A percentile compares a stretch with the other conserved stretches of the same genome.
These are phyloP conservation scores for Inonotus hispidus DNA, from an alignment of 1,284 basidiomycete species.

Conservation along the genomic window DNA sequence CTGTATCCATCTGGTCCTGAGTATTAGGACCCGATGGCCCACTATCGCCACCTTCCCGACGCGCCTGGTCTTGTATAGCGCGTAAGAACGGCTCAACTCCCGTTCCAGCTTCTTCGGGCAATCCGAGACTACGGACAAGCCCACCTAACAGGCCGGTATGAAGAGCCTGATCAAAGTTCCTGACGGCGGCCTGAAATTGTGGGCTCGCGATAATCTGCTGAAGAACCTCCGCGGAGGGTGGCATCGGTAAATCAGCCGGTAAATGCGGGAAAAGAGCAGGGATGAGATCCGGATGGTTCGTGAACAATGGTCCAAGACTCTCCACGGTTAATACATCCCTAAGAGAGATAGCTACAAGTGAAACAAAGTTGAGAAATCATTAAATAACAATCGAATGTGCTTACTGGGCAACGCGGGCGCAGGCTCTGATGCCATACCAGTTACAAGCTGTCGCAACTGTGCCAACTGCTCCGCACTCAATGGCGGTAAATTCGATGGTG, in stretches of 20 bases:
- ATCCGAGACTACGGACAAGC: conserved; percentile 65
- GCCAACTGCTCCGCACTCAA: conserved; percentile 42
- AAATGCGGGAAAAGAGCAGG: conserved; percentile 69
- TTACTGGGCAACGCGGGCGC: conserved; percentile 19
- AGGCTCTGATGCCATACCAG: conserved; percentile 22
- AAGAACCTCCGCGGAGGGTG: conserved; percentile 59
- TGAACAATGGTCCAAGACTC: conserved; percentile 63
- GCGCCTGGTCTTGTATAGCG: conserved; percentile 71
- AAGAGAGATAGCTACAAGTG: conserved; percentile 50
- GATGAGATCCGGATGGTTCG: conserved; percentile 58
- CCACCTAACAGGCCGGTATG: conserved; percentile 68
- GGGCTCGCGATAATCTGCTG: conserved; percentile 49
- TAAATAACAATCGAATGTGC: conserved; percentile 12
- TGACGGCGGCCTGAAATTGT: conserved; percentile 56
- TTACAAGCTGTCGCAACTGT: conserved; percentile 39
- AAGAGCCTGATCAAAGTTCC: conserved; percentile 70
- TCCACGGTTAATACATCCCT: conserved; percentile 70
- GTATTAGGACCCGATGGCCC: conserved; percentile 21
- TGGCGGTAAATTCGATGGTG: conserved; percentile 2
- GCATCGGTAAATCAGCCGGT: conserved; percentile 63
- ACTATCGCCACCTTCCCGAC: conserved; percentile 36
- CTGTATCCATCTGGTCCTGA: conserved; percentile 19
- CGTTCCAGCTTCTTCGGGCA: conserved; percentile 73
- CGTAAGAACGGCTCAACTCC: conserved; percentile 67
- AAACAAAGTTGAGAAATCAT: conserved; percentile 11